Evolutionary conservation across 2,329 filamentous ascomycete genomes (phyloP), one percentile per base, ranked within the genome.

Genomic region (Sporothrix humicola): DNA sequence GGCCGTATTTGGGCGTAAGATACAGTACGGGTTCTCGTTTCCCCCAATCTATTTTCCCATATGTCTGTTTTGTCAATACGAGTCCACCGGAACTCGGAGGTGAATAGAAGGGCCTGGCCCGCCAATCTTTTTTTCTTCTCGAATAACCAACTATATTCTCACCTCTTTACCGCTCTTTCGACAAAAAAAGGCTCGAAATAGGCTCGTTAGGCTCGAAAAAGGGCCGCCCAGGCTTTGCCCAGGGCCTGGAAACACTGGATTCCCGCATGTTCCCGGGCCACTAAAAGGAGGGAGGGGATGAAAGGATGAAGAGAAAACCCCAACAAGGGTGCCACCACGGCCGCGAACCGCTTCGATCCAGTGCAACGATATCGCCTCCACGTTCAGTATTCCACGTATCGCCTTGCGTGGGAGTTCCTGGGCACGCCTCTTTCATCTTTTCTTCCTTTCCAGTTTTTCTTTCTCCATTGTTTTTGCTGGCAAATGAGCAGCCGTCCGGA

Each of bases 381-480:
- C 54, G 31, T 46, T n/a, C 31, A 52, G 15, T 8, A n/a, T 8
- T 52, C 52, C 12, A 37, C 56, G 56, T 59, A 59, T 59, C 26
- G 56, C 59, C 59, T 68, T 15, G 44, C 37, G 63, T 68, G 63
- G 63, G 44, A 68, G 44, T 68, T 68, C 44, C 63, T 44, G 44
- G 63, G 44, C 37, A 42, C 31, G 61, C 42, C 12, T 23, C 44
- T 69, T 31, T 9, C 31, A 7, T 37, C 17, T 10, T 56, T 68
- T 12, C 63, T 31, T 17, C 23, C 31, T 37, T 37, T 37, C 7
- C 31, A 37, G 31, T 37, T 37, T 37, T 26, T 26, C 23, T 26
- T 26, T 37, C 31, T 37, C 7, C 31, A 37, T 37, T 37, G 31
- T 37, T 37, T 37, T 37, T 37, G 31, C 31, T 52, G 63, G 46